Conservation (phyloP, 1,284 basidiomycete species). For the Omphalotus olearius region DNA sequence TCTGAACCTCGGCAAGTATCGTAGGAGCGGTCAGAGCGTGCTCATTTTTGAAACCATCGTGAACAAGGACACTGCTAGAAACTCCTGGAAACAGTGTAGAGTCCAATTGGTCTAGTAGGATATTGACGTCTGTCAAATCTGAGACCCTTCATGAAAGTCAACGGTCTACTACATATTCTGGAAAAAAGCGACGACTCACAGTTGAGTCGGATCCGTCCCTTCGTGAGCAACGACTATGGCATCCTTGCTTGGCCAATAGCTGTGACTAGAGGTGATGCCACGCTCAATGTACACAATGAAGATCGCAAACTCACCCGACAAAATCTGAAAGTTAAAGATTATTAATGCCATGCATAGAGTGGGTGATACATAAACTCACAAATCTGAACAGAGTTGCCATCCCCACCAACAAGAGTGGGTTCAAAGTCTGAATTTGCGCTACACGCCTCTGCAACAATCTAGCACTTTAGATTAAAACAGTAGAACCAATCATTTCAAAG, state of each 20-base stretch:
- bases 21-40: conserved; percentile 36
- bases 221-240: conserved; percentile 48
- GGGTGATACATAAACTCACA: conserved; percentile 27
- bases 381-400: conserved; percentile 40
- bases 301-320: not conserved
- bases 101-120: conserved; percentile 32
- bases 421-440: conserved; percentile 39
- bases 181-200: conserved; percentile 26
- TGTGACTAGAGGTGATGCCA: conserved; percentile 11
- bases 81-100: conserved; percentile 45
- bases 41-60: conserved; percentile 44
- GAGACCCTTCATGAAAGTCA: conserved; percentile 28
- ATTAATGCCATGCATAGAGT: not conserved
- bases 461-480: not conserved
- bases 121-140: conserved; percentile 43
- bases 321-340: not conserved
- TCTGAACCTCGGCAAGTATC: conserved; percentile 36
- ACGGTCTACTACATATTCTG: conserved; percentile 11
- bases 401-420: conserved; percentile 39
- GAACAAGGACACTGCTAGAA: conserved; percentile 33
- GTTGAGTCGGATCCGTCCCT: conserved; percentile 46
- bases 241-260: conserved; percentile 40
- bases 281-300: not conserved
- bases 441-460: conserved; percentile 31
- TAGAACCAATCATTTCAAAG: not conserved